phyloP scores from a whole-genome alignment of 306 rosid genomes.

The Prunus armeniaca region DNA sequence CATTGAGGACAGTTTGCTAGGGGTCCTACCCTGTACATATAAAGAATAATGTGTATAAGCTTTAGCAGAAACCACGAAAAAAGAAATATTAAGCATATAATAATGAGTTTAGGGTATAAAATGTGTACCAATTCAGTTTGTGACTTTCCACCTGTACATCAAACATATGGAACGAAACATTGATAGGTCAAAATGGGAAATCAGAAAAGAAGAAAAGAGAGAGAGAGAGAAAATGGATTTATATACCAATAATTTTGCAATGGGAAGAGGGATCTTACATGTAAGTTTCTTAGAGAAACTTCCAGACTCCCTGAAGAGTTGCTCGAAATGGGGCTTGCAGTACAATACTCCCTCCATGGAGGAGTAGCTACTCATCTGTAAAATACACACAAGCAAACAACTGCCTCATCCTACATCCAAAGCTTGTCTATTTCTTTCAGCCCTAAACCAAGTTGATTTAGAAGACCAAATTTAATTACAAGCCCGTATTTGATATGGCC shows the following conservation, averaged over 20 bases:
- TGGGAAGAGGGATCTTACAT: conserved; percentile 20
- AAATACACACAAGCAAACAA: background rate
- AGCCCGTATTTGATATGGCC: background rate
- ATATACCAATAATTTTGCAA: background rate
- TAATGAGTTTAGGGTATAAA: background rate
- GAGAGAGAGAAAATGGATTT: background rate
- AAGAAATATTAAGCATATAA: background rate
- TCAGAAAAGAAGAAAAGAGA: background rate
- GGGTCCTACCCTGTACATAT: conserved; percentile 42
- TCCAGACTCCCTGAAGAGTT: conserved; percentile 56
- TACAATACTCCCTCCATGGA: conserved; percentile 58
- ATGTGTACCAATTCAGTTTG: conserved; percentile 44
- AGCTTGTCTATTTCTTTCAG: no score
- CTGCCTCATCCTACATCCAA: no score
- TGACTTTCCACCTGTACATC: conserved; percentile 42
- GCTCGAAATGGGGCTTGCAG: conserved; percentile 78
- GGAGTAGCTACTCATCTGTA: conserved; percentile 57
- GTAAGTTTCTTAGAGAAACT: conserved; percentile 38
- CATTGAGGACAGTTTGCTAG: conserved; percentile 60
- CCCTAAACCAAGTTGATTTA: no score
- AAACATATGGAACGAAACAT: conserved; percentile 8
- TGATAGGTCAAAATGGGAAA: background rate
- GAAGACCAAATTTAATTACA: no score
- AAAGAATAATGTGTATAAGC: background rate
- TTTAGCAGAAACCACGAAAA: background rate